Base-by-base conservation (phyloP, 805 yeast genomes). In the Saturnispora ahearnii region DNA sequence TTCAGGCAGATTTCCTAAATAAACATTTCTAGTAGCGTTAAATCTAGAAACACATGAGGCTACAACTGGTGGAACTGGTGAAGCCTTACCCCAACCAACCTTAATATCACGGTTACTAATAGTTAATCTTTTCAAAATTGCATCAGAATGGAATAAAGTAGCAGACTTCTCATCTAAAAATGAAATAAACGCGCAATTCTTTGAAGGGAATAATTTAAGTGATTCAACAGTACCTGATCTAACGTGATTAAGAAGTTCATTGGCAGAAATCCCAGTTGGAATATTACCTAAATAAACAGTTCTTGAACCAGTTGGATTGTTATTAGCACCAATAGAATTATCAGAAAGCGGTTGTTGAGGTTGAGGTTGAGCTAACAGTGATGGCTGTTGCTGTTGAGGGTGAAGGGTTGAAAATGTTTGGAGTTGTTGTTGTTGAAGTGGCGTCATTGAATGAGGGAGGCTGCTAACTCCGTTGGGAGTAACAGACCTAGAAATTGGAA, bases 21-120 rank as follows among this genome's bases (percentile, higher is more conserved):
- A 90, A 33, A 91, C 96, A 62, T 91, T 90, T 71, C 99, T 79
- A 10, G 97, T 87, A 5, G 98, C 98, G 45, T 87, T 87, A 57
- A 87, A 91, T 54, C 86, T 78, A 50, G 81, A 80, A 49, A 93
- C 88, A 15, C 89, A 82, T 32, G 82, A 78, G 48, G 80, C 70
- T 6, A 91, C 90, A 7, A 84, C 74, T 2, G 95, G 85, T 52
- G 80, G 81, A 33, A 89, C 78, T 1, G 85, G 80, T 2, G 83
- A 73, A 37, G 88, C 80, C 57, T 84, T 84, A 21, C 96, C 96
- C 98, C 98, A 93, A 11, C 96, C 96, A 52, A 91, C 77, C 61
- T 88, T 79, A 51, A 90, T 79, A 59, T 87, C 95, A 56, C 84
- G 81, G 43, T 87, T 89, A 57, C 79, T 81, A 52, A 93, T 84